Conservation (phyloP, 176 grass and related monocot species). For the Cymbopogon citratus region DNA sequence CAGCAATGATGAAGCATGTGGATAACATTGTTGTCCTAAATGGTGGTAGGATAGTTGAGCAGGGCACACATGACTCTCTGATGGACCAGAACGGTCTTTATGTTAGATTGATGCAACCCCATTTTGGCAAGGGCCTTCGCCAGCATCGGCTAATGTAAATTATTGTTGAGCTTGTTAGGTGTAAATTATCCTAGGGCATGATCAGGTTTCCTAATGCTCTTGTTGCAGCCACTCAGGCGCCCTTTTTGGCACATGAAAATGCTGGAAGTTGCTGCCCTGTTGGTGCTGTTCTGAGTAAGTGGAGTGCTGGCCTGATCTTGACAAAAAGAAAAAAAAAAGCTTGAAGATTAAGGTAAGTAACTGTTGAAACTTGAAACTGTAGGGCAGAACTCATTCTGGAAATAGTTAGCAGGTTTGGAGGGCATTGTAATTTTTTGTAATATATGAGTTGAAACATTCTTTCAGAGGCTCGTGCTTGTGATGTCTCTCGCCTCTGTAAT, state of each 20-base stretch:
- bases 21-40: constrained; percentile 96
- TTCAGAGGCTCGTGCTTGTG: constrained; percentile 37
- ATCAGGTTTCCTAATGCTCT: constrained; percentile 24
- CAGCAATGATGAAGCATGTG: constrained; percentile 99
- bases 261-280: not conserved
- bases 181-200: constrained; percentile 58
- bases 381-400: constrained; percentile 39
- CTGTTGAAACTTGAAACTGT: constrained; percentile 26
- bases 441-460: constrained; percentile 69
- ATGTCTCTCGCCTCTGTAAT: constrained; percentile 27
- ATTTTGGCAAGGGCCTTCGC: constrained; percentile 93
- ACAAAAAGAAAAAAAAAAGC: constrained; percentile 35
- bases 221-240: not conserved
- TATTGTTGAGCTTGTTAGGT: constrained; percentile 43
- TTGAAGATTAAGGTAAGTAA: constrained; percentile 39
- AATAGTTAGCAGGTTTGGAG: constrained; percentile 50
- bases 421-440: constrained; percentile 51
- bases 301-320: constrained; percentile 30
- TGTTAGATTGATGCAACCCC: constrained; percentile 98
- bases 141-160: constrained; percentile 89
- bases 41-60: constrained; percentile 94
- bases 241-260: not conserved
- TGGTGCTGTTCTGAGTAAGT: constrained; percentile 9
- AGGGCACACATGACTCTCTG: constrained; percentile 78
- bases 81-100: constrained; percentile 90